Evolutionary conservation across 2,329 filamentous ascomycete genomes (phyloP).

Genomic region (Penicillium oxalicum): DNA sequence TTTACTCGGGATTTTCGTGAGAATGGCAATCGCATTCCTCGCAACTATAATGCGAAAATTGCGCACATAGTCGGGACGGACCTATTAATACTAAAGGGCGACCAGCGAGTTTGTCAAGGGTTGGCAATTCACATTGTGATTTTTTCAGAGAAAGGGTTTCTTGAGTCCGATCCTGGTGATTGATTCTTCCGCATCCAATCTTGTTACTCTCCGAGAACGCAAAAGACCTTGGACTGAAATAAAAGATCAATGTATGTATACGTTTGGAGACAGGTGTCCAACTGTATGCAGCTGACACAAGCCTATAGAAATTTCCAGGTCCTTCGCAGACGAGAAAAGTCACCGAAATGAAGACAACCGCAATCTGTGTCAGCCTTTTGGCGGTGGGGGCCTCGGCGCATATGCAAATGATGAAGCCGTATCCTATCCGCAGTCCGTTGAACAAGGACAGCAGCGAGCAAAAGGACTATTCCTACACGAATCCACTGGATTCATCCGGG

Average conservation of each 20-base stretch:
- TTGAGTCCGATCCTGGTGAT: slow-evolving; percentile 11
- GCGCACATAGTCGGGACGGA: not conserved
- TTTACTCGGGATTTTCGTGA: slow-evolving; percentile 3
- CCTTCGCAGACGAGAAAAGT: too few species aligned
- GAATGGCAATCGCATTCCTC: slow-evolving; percentile 19
- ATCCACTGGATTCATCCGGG: slow-evolving; percentile 55
- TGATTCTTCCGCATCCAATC: slow-evolving; percentile 7
- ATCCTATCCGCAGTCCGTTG: slow-evolving; percentile 48
- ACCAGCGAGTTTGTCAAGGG: too few species aligned
- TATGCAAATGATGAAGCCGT: slow-evolving; percentile 53
- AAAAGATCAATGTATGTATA: too few species aligned
- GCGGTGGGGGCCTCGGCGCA: slow-evolving; percentile 38
- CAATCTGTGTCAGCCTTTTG: slow-evolving; percentile 27
- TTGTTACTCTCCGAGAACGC: not conserved
- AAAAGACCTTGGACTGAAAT: too few species aligned
- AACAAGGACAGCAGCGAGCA: slow-evolving; percentile 42
- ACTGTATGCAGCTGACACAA: too few species aligned
- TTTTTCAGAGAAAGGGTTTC: too few species aligned
- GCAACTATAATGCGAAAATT: slow-evolving; percentile 14
- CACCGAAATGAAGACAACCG: slow-evolving; percentile 29
- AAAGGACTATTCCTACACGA: slow-evolving; percentile 67
- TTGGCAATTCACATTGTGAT: too few species aligned
- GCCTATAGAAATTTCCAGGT: too few species aligned
- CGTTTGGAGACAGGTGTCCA: too few species aligned
- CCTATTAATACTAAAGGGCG: slow-evolving; percentile 12